These are phyloP conservation scores for Gossypium mustelinum DNA, from an alignment of 345 rosid species.

Conservation along the genomic window DNA sequence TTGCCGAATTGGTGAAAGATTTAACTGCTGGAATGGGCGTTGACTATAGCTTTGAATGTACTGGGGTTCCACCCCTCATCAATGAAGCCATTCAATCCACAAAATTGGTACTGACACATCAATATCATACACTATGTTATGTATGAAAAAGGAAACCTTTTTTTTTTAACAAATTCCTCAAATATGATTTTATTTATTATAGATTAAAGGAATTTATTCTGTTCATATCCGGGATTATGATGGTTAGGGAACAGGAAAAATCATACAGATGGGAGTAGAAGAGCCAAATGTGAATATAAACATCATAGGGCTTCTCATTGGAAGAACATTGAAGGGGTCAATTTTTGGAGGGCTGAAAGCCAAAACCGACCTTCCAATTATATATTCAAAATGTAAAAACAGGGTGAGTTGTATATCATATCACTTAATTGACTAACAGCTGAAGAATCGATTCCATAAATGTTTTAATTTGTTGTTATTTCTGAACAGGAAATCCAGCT, in stretches of 20 bases:
- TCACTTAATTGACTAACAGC: too few species aligned
- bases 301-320: constrained; percentile 25
- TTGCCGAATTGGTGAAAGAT: constrained; percentile 37
- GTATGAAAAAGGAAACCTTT: too few species aligned
- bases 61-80: constrained; percentile 34
- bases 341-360: constrained; percentile 62
- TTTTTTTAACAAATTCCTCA: too few species aligned
- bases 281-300: constrained; percentile 18
- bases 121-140: too few species aligned
- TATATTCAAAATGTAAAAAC: neutral
- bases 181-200: too few species aligned
- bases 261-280: constrained; percentile 30
- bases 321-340: constrained; percentile 51
- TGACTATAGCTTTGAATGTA: constrained; percentile 64
- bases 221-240: too few species aligned
- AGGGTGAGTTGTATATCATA: constrained; percentile 18
- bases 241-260: constrained; percentile 45
- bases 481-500: constrained; percentile 37
- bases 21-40: constrained; percentile 48
- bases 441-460: neutral
- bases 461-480: neutral
- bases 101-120: constrained; percentile 29
- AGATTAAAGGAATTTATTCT: too few species aligned
- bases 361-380: neutral
- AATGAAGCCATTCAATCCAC: constrained; percentile 48